Evolutionary conservation across 768 basidiomycete genomes (phyloP).

Genomic region (Calocera viscosa): DNA sequence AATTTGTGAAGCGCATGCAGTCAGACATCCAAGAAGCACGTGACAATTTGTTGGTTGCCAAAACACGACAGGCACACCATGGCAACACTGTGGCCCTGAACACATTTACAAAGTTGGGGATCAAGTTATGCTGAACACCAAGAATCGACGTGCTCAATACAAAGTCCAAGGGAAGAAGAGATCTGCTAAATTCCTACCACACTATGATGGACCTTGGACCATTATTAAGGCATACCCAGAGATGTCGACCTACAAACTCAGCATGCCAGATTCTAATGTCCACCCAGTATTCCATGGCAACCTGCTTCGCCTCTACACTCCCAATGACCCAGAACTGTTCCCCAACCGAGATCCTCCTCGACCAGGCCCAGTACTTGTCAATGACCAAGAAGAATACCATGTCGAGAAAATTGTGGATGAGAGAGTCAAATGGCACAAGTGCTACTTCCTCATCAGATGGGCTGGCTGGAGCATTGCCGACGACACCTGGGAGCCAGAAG

Average conservation of each 20-base stretch:
- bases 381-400: too few species aligned
- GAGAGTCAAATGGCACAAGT: too few species aligned
- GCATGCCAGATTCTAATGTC: neutral
- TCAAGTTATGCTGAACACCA: slow-evolving; percentile 29
- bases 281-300: neutral
- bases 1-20: too few species aligned
- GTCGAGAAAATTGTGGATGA: too few species aligned
- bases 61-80: slow-evolving; percentile 19
- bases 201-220: slow-evolving; percentile 20
- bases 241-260: neutral
- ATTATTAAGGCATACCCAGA: slow-evolving; percentile 4
- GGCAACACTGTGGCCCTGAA: slow-evolving; percentile 24
- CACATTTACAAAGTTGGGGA: slow-evolving; percentile 25
- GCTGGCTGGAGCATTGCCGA: too few species aligned
- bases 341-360: too few species aligned
- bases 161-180: slow-evolving; percentile 13
- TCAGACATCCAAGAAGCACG: too few species aligned
- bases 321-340: neutral
- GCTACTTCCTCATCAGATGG: too few species aligned
- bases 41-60: slow-evolving; percentile 8
- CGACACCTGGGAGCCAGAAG: too few species aligned
- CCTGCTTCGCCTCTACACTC: neutral
- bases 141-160: slow-evolving; percentile 23
- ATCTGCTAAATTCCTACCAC: slow-evolving; percentile 18
- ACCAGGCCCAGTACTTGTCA: too few species aligned